A percentile compares a stretch with the other conserved stretches of the same genome.
Conservation (phyloP, 495 filamentous ascomycete genomes). For the Cenococcum geophilum region DNA sequence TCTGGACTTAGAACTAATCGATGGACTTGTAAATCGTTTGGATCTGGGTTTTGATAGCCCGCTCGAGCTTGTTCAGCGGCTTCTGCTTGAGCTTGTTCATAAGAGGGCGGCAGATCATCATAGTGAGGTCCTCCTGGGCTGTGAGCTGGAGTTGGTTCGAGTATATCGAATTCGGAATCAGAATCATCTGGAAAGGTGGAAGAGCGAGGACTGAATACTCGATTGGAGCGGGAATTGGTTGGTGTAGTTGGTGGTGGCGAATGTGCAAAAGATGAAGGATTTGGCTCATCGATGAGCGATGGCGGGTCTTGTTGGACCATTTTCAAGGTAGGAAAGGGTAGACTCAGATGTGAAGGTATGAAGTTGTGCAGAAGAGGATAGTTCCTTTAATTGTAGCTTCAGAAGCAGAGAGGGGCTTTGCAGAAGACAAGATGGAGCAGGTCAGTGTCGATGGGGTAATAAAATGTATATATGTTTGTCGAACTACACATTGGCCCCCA, state of each 20-base stretch:
- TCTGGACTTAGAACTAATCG: conserved; percentile 15
- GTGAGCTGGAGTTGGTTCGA: conserved; percentile 17
- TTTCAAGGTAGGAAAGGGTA: neutral
- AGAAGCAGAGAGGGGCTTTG: no score
- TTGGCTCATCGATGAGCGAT: conserved; percentile 1
- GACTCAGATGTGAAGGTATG: no score
- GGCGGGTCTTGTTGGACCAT: conserved; percentile 3
- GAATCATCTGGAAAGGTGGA: conserved; percentile 23
- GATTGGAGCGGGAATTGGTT: neutral
- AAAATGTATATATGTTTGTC: no score
- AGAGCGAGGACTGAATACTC: conserved; percentile 26
- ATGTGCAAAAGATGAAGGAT: neutral
- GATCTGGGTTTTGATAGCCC: conserved; percentile 9
- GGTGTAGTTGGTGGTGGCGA: neutral
- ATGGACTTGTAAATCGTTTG: conserved; percentile 20
- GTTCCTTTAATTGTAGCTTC: no score
- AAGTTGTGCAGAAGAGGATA: no score
- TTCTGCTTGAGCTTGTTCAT: conserved; percentile 29
- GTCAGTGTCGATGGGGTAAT: no score
- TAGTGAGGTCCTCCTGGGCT: conserved; percentile 26
- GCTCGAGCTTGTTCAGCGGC: conserved; percentile 15
- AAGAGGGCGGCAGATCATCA: conserved; percentile 28
- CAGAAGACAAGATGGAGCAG: no score
- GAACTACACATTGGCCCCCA: no score
- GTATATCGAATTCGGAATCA: conserved; percentile 22